phyloP scores from a whole-genome alignment of 2,329 filamentous ascomycete genomes.

The Metarhizium sp. region DNA sequence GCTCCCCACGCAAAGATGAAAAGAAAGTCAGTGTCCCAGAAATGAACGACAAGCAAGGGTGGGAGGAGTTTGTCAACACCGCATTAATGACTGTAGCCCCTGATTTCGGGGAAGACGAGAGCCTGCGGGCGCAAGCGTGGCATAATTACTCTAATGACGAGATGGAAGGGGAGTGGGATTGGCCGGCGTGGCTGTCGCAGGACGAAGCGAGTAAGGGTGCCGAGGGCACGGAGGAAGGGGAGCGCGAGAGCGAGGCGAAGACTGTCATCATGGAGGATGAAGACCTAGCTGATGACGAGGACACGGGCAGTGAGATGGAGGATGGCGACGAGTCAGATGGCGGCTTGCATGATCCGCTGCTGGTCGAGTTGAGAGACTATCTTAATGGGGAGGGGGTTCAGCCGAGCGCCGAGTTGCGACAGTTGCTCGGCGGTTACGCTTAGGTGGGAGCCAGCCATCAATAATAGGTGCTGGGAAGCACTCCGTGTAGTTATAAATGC shows the following conservation, averaged over 20 bases:
- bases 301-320: constrained; percentile 1
- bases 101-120: constrained; percentile 15
- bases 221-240: not conserved
- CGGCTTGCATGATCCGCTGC: not conserved
- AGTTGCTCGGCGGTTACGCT: not conserved
- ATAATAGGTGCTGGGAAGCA: not conserved
- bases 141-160: constrained; percentile 11
- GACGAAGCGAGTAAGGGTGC: constrained; percentile 1
- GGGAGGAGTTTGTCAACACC: constrained; percentile 17
- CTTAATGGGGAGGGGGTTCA: not conserved
- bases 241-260: constrained; percentile 8
- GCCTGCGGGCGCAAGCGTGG: constrained; percentile 14
- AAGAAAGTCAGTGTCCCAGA: constrained; percentile 6
- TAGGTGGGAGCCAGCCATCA: not conserved
- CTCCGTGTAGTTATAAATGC: not conserved
- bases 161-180: constrained; percentile 11
- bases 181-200: constrained; percentile 13
- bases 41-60: constrained; percentile 12
- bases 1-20: constrained; percentile 4
- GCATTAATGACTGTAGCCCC: constrained; percentile 14
- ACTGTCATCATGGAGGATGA: constrained; percentile 3
- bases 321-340: constrained; percentile 2
- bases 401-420: not conserved
- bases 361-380: not conserved
- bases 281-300: constrained; percentile 6